phyloP scores from a whole-genome alignment of 495 filamentous ascomycete species.

The Thermothielavioides terrestris region DNA sequence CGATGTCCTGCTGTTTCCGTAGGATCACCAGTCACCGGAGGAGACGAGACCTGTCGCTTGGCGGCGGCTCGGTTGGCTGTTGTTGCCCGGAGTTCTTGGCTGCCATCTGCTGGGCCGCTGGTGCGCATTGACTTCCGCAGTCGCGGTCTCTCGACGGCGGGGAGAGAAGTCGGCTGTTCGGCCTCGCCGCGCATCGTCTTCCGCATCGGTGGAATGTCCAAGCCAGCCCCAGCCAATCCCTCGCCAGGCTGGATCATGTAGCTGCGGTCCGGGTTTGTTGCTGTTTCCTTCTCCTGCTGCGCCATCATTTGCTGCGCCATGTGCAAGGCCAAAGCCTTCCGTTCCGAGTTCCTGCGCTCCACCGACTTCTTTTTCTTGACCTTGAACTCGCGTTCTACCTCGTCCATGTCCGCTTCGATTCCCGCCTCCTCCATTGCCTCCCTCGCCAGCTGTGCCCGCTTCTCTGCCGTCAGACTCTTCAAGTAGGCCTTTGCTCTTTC shows the following conservation, averaged over 20 bases:
- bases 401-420: slow-evolving; percentile 36
- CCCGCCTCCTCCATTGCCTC: slow-evolving; percentile 45
- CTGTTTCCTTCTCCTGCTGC: slow-evolving; percentile 11
- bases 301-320: slow-evolving; percentile 22
- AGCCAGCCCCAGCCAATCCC: slow-evolving; percentile 18
- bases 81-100: background rate
- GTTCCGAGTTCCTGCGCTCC: slow-evolving; percentile 22
- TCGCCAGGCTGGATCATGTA: slow-evolving; percentile 39
- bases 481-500: slow-evolving; percentile 54
- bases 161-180: slow-evolving; percentile 4
- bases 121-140: slow-evolving; percentile 28
- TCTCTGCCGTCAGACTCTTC: slow-evolving; percentile 51
- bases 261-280: slow-evolving; percentile 21
- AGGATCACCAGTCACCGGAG: slow-evolving; percentile 1
- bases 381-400: slow-evolving; percentile 21
- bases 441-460: slow-evolving; percentile 47
- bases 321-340: slow-evolving; percentile 21
- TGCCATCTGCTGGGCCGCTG: background rate
- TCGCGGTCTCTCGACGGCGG: slow-evolving; percentile 2
- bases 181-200: slow-evolving; percentile 17
- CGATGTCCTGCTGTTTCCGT: background rate
- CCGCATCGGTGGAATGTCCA: slow-evolving; percentile 16
- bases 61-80: background rate
- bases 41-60: slow-evolving; percentile 4
- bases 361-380: slow-evolving; percentile 36